These are phyloP conservation scores for Dactylellina haptotyla DNA, from an alignment of 2,329 filamentous ascomycete species.

Conservation along the genomic window DNA sequence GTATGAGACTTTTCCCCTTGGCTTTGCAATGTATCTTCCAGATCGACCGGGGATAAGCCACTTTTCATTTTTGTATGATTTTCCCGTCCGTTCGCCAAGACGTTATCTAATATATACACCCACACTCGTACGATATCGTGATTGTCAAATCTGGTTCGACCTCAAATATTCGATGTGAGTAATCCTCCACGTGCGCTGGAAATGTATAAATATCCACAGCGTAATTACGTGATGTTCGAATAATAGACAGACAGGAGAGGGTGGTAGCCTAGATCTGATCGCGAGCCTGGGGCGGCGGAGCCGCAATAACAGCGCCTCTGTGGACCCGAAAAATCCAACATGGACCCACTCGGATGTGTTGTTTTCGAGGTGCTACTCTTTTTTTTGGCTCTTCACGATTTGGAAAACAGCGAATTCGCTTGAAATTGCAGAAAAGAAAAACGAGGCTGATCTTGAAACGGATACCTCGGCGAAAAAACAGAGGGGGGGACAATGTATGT, in stretches of 20 bases:
- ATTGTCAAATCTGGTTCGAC: not conserved
- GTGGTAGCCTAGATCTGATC: conserved; percentile 34
- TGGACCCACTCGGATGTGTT: conserved; percentile 41
- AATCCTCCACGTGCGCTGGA: conserved; percentile 23
- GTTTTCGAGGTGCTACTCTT: too few relatives aligned
- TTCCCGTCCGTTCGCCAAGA: too few relatives aligned
- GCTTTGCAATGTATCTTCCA: too few relatives aligned
- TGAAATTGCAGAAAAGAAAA: conserved; percentile 5
- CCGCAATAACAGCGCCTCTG: conserved; percentile 21
- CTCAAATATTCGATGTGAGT: conserved; percentile 10
- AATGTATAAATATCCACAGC: conserved; percentile 27
- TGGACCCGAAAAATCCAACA: conserved; percentile 40
- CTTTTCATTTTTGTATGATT: too few relatives aligned
- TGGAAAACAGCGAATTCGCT: not conserved
- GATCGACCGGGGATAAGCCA: too few relatives aligned
- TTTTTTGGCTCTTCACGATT: not conserved
- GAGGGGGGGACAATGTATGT: too few relatives aligned
- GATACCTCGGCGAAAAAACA: conserved; percentile 9
- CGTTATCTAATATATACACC: not conserved
- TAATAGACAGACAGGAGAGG: conserved; percentile 3
- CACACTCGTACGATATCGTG: not conserved
- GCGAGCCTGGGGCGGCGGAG: conserved; percentile 15
- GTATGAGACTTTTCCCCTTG: too few relatives aligned
- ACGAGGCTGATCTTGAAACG: conserved; percentile 19
- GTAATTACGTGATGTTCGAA: conserved; percentile 29